These are phyloP conservation scores for Cryptosporidium baileyi DNA, from an alignment of 169 alveolate genomes.

Conservation along the genomic window DNA sequence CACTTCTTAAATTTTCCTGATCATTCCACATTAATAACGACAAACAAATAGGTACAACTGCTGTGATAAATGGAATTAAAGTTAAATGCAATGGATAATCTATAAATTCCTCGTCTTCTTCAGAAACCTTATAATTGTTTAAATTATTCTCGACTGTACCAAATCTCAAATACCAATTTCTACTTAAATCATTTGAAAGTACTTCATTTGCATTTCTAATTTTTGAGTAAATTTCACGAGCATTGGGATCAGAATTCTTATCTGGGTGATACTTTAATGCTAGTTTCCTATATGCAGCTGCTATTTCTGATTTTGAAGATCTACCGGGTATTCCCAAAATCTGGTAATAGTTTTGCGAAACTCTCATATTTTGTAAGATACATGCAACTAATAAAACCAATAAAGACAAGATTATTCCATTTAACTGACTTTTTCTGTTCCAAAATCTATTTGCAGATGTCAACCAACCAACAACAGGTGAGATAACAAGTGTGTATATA, in stretches of 20 bases:
- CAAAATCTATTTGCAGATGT: constrained; percentile 61
- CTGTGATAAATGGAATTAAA: constrained; percentile 32
- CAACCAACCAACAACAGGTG: constrained; percentile 56
- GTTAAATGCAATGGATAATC: constrained; percentile 40
- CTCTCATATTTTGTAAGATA: constrained; percentile 46
- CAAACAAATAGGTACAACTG: constrained; percentile 56
- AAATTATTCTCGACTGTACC: constrained; percentile 50
- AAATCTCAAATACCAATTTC: constrained; percentile 58
- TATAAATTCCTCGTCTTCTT: constrained; percentile 38
- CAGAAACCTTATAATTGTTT: background rate
- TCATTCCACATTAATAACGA: constrained; percentile 46
- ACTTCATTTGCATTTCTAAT: constrained; percentile 80
- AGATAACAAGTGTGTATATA: constrained; percentile 22
- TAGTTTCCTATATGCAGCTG: constrained; percentile 88
- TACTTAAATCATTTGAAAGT: constrained; percentile 37
- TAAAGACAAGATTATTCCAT: constrained; percentile 36
- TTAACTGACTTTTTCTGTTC: constrained; percentile 45
- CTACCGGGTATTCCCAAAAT: constrained; percentile 78
- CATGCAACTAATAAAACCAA: constrained; percentile 29
- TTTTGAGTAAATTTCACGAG: constrained; percentile 78
- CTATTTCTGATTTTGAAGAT: constrained; percentile 86
- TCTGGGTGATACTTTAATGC: constrained; percentile 94
- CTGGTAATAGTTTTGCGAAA: constrained; percentile 78
- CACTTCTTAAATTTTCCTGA: constrained; percentile 36
- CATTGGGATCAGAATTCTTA: constrained; percentile 81